A percentile compares a stretch with the other conserved stretches of the same genome.
Evolutionary conservation across 2,329 filamentous ascomycete genomes (phyloP).

Genomic region (Alternaria postmessia): DNA sequence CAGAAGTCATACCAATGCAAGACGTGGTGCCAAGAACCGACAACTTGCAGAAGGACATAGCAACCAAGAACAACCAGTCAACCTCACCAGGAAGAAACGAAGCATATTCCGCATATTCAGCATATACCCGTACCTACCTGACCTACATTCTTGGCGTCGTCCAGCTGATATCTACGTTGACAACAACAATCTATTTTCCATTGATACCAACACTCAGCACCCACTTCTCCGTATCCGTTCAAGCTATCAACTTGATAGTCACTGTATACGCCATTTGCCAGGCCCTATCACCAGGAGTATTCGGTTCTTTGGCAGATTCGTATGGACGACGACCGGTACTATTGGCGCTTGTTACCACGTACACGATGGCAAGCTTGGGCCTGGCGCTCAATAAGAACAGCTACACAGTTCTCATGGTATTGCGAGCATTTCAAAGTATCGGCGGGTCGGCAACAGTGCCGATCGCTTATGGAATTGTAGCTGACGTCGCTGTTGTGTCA

Average conservation of each 20-base stretch:
- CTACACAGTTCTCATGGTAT: neutral
- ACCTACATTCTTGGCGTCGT: neutral
- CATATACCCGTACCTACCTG: neutral
- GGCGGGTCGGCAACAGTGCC: neutral
- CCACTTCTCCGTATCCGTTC: neutral
- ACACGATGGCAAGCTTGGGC: neutral
- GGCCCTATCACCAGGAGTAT: neutral
- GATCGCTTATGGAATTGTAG: neutral
- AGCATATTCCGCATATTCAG: too few species aligned
- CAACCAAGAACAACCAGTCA: too few species aligned
- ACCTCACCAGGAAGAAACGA: too few species aligned
- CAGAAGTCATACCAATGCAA: too few species aligned
- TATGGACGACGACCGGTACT: neutral
- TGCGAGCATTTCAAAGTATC: neutral
- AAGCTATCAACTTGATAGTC: neutral
- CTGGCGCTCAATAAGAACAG: neutral
- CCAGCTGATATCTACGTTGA: neutral
- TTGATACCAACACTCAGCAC: neutral
- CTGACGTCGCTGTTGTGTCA: neutral
- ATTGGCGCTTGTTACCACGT: neutral
- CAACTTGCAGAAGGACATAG: too few species aligned
- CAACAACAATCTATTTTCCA: neutral
- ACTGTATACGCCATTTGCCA: neutral
- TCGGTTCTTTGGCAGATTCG: neutral
- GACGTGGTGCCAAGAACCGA: too few species aligned